These are phyloP conservation scores for Rubus parviflorus DNA, from an alignment of 306 rosid species.

Conservation along the genomic window DNA sequence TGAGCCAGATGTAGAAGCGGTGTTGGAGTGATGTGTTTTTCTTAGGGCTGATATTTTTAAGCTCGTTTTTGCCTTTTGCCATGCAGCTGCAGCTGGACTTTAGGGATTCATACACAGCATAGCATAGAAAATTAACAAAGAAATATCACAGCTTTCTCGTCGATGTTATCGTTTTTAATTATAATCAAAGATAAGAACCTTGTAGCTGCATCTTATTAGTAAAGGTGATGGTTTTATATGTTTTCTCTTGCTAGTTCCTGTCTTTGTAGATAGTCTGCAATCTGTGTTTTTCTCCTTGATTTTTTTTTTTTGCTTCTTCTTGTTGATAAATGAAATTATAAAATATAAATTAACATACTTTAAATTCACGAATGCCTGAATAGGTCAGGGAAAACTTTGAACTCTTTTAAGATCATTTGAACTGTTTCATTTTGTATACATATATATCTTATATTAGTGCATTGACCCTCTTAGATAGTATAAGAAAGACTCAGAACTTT, in stretches of 20 bases:
- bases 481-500: not conserved
- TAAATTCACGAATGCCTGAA: not conserved
- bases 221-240: not conserved
- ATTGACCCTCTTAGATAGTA: not conserved
- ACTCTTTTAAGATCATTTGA: not conserved
- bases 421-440: not conserved
- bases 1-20: constrained; percentile 3
- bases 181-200: not conserved
- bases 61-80: not conserved
- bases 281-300: not conserved
- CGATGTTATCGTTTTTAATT: not conserved
- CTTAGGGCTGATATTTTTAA: not conserved
- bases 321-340: too few species aligned
- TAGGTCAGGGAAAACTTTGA: not conserved
- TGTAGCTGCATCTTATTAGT: constrained; percentile 10
- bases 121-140: constrained; percentile 2
- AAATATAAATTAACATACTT: not conserved
- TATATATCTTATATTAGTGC: not conserved
- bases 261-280: not conserved
- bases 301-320: too few species aligned
- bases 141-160: not conserved
- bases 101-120: constrained; percentile 7
- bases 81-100: constrained; percentile 4
- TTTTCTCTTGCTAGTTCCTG: not conserved
- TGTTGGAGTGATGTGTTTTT: not conserved